Evolutionary conservation across 176 grass and related monocot genomes (phyloP).

Genomic region (Cenchrus americanus): DNA sequence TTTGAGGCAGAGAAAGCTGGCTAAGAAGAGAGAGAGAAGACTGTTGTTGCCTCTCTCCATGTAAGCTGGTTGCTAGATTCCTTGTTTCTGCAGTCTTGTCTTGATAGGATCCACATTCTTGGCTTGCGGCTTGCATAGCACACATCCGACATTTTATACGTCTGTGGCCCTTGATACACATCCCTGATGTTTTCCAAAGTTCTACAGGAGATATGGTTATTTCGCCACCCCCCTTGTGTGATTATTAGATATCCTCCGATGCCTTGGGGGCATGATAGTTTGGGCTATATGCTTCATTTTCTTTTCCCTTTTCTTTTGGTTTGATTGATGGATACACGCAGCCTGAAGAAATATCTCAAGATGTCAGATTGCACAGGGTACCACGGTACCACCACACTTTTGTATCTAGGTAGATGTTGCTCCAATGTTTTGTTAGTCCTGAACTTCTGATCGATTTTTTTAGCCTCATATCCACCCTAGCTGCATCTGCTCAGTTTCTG

Average conservation of each 20-base stretch:
- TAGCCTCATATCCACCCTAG: too few relatives aligned
- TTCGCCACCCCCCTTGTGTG: conserved; percentile 29
- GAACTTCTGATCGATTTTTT: too few relatives aligned
- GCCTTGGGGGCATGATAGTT: conserved; percentile 10
- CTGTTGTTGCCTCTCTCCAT: conserved; percentile 90
- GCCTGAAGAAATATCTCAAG: conserved; percentile 11
- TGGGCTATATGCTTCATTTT: conserved; percentile 14
- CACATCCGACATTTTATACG: conserved; percentile 31
- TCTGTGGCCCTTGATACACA: conserved; percentile 23
- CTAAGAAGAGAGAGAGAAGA: conserved; percentile 94
- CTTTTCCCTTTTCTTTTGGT: neutral
- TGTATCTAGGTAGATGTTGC: conserved; percentile 37
- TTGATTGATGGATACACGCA: conserved; percentile 26
- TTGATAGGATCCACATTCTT: conserved; percentile 46
- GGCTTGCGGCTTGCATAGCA: conserved; percentile 39
- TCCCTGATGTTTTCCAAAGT: conserved; percentile 31
- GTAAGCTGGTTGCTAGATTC: conserved; percentile 64
- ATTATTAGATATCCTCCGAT: conserved; percentile 18
- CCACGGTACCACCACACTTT: conserved; percentile 16
- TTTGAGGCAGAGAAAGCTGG: conserved; percentile 84
- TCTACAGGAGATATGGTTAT: conserved; percentile 39
- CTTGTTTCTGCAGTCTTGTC: conserved; percentile 49
- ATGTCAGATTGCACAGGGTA: neutral
- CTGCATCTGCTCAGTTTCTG: too few relatives aligned
- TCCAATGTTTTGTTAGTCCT: neutral